Base-by-base conservation (phyloP, 2,329 filamentous ascomycete species). In the Dactylellina parvicollis region DNA sequence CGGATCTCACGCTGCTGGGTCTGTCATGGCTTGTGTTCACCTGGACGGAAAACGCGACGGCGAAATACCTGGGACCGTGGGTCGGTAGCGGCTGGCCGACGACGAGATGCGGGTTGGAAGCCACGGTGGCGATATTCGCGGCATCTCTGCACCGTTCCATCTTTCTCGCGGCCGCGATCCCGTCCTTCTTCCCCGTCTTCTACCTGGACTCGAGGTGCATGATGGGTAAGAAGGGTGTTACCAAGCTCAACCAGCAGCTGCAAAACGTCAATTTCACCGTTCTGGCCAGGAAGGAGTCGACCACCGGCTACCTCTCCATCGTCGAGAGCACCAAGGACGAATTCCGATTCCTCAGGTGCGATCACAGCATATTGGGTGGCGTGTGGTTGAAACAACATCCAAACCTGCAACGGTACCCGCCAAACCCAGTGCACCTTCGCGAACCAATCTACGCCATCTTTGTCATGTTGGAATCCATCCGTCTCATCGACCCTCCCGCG, bases 401-500 rank as follows among this genome's bases (percentile, higher is more conserved):
- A 18, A 75, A 81, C 78, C 80, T 89, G 79, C 71, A 84, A 81
- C 55, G 82, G 79, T 79, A 49, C 74, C 82, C 28, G 77, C 81
- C 47, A 82, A 84, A 77, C 80, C 69, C 69, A 8, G 36, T 42
- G 10, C 55, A 66, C 20, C 85, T 92, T 16, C 86, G 87, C 9
- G 95, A 99, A 81, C 92, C 94, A 0, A 92, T 99, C 64, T 99
- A 98, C 79, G 90, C 92, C 8, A 90, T 98, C n/a, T 99, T 99
- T 80, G 89, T 92, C 24, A 96, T 96, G 85, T 86, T 99, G 0
- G 95, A 99, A 80, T 92, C 94, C 2, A 90, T 98, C 4, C 87
- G 95, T 20, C 85, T 99, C 30, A 85, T 96, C 22, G 84, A 95
- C 76, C 83, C 83, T 0, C 81, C 69, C 84, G 3, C 82, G 82